phyloP scores from a whole-genome alignment of 805 yeast genomes.

The Debaryomyces maramus region DNA sequence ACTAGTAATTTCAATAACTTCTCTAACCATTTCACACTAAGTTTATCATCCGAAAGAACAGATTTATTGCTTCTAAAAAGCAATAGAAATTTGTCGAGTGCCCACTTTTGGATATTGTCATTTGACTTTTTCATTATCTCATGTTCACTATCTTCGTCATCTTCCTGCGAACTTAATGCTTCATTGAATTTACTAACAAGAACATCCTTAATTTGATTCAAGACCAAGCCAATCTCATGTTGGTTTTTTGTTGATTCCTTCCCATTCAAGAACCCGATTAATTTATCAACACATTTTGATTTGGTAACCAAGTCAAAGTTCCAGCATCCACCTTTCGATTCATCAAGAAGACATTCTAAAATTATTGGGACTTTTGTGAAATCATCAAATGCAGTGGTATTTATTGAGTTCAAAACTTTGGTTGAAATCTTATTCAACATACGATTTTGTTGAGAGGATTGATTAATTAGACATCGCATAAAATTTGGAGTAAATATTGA shows the following conservation, averaged over 20 bases:
- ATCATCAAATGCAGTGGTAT: slow-evolving; percentile 35
- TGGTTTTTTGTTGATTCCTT: slow-evolving; percentile 17
- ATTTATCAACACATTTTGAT: slow-evolving; percentile 57
- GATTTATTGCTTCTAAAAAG: slow-evolving; percentile 49
- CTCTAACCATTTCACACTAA: slow-evolving; percentile 26
- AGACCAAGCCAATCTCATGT: slow-evolving; percentile 15
- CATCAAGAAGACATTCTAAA: slow-evolving; percentile 26
- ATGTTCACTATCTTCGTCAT: slow-evolving; percentile 20
- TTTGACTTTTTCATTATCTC: slow-evolving; percentile 22
- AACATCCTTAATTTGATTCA: slow-evolving; percentile 20
- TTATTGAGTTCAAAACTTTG: slow-evolving; percentile 46
- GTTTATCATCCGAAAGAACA: slow-evolving; percentile 18
- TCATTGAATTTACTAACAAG: slow-evolving; percentile 25
- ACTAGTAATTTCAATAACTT: slow-evolving; percentile 40
- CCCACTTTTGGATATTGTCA: slow-evolving; percentile 52
- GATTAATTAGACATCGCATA: slow-evolving; percentile 72
- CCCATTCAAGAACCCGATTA: slow-evolving; percentile 25
- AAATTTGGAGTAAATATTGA: slow-evolving; percentile 61
- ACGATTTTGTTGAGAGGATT: slow-evolving; percentile 65
- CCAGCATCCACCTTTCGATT: slow-evolving; percentile 50
- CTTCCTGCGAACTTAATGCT: slow-evolving; percentile 22
- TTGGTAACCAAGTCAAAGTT: slow-evolving; percentile 78
- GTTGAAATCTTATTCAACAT: slow-evolving; percentile 67
- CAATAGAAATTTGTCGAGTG: slow-evolving; percentile 56
- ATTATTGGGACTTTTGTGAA: slow-evolving; percentile 40